These are phyloP conservation scores for Claviceps pazoutovae DNA, from an alignment of 2,329 filamentous ascomycete species.

Conservation along the genomic window DNA sequence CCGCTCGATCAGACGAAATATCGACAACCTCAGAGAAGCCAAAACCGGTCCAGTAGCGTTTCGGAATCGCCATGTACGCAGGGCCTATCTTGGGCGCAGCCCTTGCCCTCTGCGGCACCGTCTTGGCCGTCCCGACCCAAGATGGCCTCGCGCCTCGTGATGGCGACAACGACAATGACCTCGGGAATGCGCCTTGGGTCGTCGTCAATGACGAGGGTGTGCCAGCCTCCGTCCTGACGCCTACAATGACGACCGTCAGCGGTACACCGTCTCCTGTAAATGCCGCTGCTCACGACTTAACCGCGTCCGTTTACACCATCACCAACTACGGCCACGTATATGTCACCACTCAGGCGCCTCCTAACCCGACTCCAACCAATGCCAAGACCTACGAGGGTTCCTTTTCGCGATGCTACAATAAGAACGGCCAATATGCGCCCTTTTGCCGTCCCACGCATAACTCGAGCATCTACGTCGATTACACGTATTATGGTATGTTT, in stretches of 20 bases:
- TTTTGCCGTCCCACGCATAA: conserved; percentile 36
- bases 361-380: conserved; percentile 28
- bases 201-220: conserved; percentile 32
- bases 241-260: conserved; percentile 29
- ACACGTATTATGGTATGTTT: conserved; percentile 36
- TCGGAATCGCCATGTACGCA: conserved; percentile 16
- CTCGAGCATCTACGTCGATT: conserved; percentile 28
- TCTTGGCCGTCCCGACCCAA: conserved; percentile 17
- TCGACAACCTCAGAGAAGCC: background rate
- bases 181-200: conserved; percentile 31
- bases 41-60: background rate
- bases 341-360: conserved; percentile 29
- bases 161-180: conserved; percentile 10
- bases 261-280: conserved; percentile 27
- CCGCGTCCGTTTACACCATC: conserved; percentile 27
- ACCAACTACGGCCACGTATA: conserved; percentile 22
- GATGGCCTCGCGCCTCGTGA: conserved; percentile 7
- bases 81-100: conserved; percentile 16
- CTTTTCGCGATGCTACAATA: conserved; percentile 37
- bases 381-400: conserved; percentile 28
- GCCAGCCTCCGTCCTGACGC: conserved; percentile 33
- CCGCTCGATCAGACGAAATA: too few relatives aligned
- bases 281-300: conserved; percentile 31
- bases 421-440: conserved; percentile 31
- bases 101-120: conserved; percentile 12